Evolutionary conservation across 139 green algal genomes (phyloP), one percentile per base, ranked within the genome.

Genomic region (Micractinium conductrix): DNA sequence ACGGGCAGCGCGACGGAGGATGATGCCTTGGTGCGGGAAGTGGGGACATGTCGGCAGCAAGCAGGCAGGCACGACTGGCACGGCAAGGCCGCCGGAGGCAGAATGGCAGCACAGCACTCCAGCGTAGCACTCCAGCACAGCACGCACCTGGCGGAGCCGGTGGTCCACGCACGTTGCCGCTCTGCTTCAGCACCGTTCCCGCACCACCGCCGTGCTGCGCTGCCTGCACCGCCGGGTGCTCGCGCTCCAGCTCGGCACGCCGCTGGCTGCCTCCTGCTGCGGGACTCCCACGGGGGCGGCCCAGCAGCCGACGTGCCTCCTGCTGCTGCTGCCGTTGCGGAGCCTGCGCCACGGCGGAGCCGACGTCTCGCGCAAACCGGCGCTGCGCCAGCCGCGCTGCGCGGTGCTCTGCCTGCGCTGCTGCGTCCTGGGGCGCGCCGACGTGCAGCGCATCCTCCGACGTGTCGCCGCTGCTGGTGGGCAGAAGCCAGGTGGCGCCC

Each of bases 311-410:
- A 16, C 12, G 16, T 45, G n/a, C 73, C 7, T 48, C 37, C 38
- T 38, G 73, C 73, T n/a, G 48, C 44, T 28, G 73, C 73, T 63
- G 73, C 45, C 16, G n/a, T 45, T 44, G 73, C 45, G 7, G 69
- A 9, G 12, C 44, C 45, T 67, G 73, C 74, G 24, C 30, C 33
- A 35, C 44, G 1, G 19, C 26, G 33, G 2, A 28, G 33, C 9
- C 80, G 17, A 55, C 73, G 21, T 73, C 58, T 1, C 73, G 69
- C 2, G 81, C 86, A 30, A 38, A 60, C 26, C 86, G 69, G 48
- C 86, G 84, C 40, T 38, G 38, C 19, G 86, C 86, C 60, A 89
- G 62, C 42, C 86, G 80, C 28, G 86, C 81, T 9, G 86, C 86
- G 33, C 86, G 81, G 33, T 80, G 74, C 74, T 89, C 79, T 9